Conservation (phyloP, 202 grass and related monocot genomes). For the Bolboschoenoplectus hybrid region DNA sequence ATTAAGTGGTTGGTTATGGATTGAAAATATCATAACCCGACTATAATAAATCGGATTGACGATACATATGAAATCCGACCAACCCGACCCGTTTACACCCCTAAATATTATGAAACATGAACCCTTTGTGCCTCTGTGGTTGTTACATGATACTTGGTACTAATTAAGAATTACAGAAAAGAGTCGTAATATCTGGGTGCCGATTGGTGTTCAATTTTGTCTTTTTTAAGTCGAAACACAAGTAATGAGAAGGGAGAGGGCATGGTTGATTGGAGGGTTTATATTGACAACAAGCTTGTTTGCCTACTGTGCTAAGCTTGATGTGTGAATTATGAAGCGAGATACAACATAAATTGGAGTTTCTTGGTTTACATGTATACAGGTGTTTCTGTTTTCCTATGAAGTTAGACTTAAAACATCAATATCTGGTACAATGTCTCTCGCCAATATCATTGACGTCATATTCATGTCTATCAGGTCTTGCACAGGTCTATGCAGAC, state of each 20-base stretch:
- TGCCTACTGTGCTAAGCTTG: background rate
- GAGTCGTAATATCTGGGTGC: background rate
- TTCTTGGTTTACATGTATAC: slow-evolving; percentile 2
- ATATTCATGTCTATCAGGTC: background rate
- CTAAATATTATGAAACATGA: slow-evolving; percentile 17
- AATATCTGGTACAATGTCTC: background rate
- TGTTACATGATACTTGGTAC: background rate
- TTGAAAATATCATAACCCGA: too few species aligned
- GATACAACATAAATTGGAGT: slow-evolving; percentile 22
- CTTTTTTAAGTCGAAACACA: background rate
- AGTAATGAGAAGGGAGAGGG: background rate
- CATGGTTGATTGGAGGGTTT: background rate
- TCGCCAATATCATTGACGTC: background rate
- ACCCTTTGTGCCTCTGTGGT: slow-evolving; percentile 12
- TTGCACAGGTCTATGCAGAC: background rate
- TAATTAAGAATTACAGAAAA: background rate
- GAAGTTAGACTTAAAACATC: background rate
- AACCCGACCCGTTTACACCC: too few species aligned
- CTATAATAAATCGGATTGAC: too few species aligned
- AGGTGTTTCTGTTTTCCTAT: background rate
- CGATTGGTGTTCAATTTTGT: background rate
- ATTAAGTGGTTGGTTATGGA: too few species aligned
- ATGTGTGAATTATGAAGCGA: background rate
- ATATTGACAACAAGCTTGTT: slow-evolving; percentile 20
- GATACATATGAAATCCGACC: too few species aligned